Conservation (phyloP, 2,329 filamentous ascomycete species). For the Exophiala oligosperma region DNA sequence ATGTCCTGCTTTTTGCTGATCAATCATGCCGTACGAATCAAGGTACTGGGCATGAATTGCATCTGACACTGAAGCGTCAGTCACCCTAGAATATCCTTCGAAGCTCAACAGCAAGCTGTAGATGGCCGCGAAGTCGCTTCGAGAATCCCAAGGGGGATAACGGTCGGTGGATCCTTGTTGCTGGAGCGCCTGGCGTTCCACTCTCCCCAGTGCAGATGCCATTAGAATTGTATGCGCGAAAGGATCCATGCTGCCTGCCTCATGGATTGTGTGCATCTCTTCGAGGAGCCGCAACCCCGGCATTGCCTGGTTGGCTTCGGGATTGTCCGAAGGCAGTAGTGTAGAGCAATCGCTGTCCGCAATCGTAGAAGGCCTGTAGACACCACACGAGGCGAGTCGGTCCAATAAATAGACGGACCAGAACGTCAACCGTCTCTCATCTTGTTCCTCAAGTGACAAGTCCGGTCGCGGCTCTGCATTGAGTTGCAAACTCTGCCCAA, state of each 20-base stretch:
- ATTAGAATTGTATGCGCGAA: conserved; percentile 36
- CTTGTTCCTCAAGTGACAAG: conserved; percentile 29
- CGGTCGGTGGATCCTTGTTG: conserved; percentile 26
- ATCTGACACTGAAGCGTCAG: conserved; percentile 25
- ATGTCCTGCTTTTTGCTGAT: conserved; percentile 32
- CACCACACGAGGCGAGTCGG: conserved; percentile 34
- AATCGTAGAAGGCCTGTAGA: conserved; percentile 19
- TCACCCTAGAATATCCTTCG: conserved; percentile 34
- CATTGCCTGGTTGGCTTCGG: conserved; percentile 5
- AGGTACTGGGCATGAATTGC: conserved; percentile 14
- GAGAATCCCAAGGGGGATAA: conserved; percentile 39
- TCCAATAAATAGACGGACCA: conserved; percentile 37
- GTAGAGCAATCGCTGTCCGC: conserved; percentile 31
- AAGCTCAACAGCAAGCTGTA: conserved; percentile 35
- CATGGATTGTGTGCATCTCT: conserved; percentile 5
- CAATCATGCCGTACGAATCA: conserved; percentile 13
- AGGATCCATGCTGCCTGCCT: conserved; percentile 23
- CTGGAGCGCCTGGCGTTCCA: conserved; percentile 33
- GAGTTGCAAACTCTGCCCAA: conserved; percentile 52
- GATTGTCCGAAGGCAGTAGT: conserved; percentile 31
- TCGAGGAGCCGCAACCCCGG: conserved; percentile 13
- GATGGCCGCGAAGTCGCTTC: conserved; percentile 37
- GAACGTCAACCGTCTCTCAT: conserved; percentile 33
- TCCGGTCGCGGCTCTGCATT: conserved; percentile 28
- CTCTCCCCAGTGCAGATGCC: conserved; percentile 36